phyloP scores from a whole-genome alignment of 495 filamentous ascomycete species.

The Penicillium parvum region DNA sequence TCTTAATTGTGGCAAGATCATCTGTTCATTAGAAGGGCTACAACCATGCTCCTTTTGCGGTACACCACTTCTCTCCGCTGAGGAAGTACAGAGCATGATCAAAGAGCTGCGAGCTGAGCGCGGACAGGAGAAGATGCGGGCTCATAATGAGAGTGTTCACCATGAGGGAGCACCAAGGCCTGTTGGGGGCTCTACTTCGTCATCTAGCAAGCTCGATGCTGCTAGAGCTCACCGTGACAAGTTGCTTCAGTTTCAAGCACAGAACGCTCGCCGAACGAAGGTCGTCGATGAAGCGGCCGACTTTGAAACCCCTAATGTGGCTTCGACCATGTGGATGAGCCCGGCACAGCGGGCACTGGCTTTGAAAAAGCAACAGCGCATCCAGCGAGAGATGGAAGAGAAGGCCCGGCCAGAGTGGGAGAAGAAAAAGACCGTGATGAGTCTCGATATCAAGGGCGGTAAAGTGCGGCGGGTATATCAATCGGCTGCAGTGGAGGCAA shows the following conservation, averaged over 20 bases:
- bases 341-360: conserved; percentile 83
- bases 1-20: conserved; percentile 89
- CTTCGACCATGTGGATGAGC: conserved; percentile 78
- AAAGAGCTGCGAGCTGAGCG: conserved; percentile 79
- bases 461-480: conserved; percentile 74
- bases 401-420: conserved; percentile 88
- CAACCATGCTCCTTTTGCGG: conserved; percentile 94
- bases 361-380: conserved; percentile 85
- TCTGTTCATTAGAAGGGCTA: conserved; percentile 89
- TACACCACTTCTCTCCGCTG: conserved; percentile 60
- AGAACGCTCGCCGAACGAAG: conserved; percentile 82
- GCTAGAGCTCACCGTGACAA: conserved; percentile 72
- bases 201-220: conserved; percentile 36
- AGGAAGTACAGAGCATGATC: conserved; percentile 81
- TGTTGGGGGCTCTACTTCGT: conserved; percentile 42
- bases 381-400: conserved; percentile 85
- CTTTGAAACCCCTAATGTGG: conserved; percentile 70
- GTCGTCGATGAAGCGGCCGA: conserved; percentile 92
- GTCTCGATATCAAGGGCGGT: conserved; percentile 73
- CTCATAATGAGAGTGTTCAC: conserved; percentile 70
- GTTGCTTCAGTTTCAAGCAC: conserved; percentile 76
- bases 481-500: conserved; percentile 29
- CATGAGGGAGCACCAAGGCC: conserved; percentile 37
- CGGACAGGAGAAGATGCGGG: conserved; percentile 76
- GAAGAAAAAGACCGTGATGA: conserved; percentile 82